These are phyloP conservation scores for Nicotiana noctiflora DNA, from an alignment of 257 asterid genomes.

Conservation along the genomic window DNA sequence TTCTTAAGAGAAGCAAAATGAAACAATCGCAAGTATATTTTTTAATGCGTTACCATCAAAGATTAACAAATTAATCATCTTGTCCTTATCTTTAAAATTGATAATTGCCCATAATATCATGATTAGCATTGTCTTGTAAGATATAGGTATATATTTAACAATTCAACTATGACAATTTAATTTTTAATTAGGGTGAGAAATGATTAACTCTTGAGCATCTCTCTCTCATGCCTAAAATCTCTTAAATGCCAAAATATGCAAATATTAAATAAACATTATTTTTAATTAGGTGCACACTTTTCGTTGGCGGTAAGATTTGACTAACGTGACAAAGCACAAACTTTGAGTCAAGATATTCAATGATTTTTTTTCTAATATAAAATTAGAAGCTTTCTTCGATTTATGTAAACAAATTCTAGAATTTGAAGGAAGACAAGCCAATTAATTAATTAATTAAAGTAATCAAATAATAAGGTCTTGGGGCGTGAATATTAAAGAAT, in stretches of 20 bases:
- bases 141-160: neutral
- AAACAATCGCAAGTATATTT: neutral
- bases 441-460: conserved; percentile 1
- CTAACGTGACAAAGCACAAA: conserved; percentile 6
- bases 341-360: conserved; percentile 10
- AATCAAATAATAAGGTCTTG: conserved; percentile 9
- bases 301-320: conserved; percentile 13
- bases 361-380: neutral
- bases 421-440: neutral
- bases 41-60: neutral
- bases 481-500: conserved; percentile 59
- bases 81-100: neutral
- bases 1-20: neutral
- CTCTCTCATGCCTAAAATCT: neutral
- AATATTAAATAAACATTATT: neutral
- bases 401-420: neutral
- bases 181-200: neutral
- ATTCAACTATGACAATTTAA: neutral
- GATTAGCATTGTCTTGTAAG: neutral
- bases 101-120: neutral
- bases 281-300: conserved; percentile 8
- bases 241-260: neutral
- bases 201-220: neutral
- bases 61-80: conserved; percentile 1
- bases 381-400: neutral